Evolutionary conservation across 1,284 basidiomycete species (phyloP), one percentile per base, ranked within the genome.

Genomic region (Fomitopsis pinicola): DNA sequence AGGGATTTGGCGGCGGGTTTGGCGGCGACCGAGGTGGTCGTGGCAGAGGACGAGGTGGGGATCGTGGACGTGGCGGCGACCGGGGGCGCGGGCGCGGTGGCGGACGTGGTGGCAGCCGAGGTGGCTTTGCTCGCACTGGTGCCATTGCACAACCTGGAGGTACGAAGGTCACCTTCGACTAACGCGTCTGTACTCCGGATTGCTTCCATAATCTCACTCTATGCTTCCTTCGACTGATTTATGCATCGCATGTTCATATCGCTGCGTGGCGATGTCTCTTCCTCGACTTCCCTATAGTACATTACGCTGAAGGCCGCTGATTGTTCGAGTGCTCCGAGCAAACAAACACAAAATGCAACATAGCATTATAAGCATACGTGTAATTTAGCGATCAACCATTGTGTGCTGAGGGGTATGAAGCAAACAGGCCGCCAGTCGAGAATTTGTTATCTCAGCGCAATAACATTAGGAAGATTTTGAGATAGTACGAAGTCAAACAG

Each of bases 61-160:
- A 76, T 57, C 70, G 81, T 42, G 73, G 78, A 19, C 67, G 78
- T 35, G 75, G 78, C 42, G 73, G 81, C 36, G 73, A 73, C 30
- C 64, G 80, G 60, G 77, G 79, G 17, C 74, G 78, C 12, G 69
- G 73, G 50, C 71, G 75, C 35, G 73, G 76, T 54, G 68, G 73
- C 59, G 52, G 35, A 62, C 77, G 80, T 48, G 76, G 84, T 36
- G 80, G 76, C 44, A 71, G 38, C 38, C 38, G 38, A 38, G 38
- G 83, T 59, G 78, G 85, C 36, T 78, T 80, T 55, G 78, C 85
- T 55, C 82, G 89, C 66, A 85, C 81, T 48, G 95, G 94, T 56
- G 94, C 87, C 28, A 89, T 94, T 69, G 78, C 87, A 59, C 74
- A 82, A 36, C 85, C 85, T 61, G 85, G 88, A 68, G 95, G 95